Percentiles rank a stretch among this genome's conserved stretches.
Conservation (phyloP, 2,329 filamentous ascomycete genomes). For the Colletotrichum siamense region DNA sequence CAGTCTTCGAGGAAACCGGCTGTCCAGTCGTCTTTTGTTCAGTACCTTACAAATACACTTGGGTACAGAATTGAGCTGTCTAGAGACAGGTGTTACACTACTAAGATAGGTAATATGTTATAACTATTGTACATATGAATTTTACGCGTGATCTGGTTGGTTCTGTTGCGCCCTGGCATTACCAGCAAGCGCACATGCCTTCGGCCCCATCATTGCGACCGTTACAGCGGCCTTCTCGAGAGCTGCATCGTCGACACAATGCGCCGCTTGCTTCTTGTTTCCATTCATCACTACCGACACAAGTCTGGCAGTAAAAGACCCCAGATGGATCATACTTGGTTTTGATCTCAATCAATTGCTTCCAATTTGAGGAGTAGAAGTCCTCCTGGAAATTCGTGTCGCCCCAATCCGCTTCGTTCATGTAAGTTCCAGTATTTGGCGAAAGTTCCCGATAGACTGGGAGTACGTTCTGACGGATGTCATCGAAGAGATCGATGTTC, state of each 20-base stretch:
- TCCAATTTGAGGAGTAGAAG: conserved; percentile 40
- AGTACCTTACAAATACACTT: background rate
- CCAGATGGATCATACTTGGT: conserved; percentile 50
- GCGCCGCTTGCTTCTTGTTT: background rate
- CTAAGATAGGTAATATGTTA: background rate
- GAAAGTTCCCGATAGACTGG: background rate
- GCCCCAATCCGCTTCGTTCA: conserved; percentile 53
- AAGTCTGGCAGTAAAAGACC: conserved; percentile 47
- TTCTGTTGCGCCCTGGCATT: background rate
- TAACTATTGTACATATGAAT: background rate
- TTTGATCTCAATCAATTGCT: conserved; percentile 49
- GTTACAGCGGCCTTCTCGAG: background rate
- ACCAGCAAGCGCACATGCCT: conserved; percentile 1
- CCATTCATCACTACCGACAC: conserved; percentile 58
- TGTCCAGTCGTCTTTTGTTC: background rate
- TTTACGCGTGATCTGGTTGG: background rate
- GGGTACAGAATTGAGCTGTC: background rate
- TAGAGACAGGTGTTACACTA: background rate
- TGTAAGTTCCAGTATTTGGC: conserved; percentile 41
- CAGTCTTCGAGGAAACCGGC: background rate
- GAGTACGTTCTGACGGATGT: background rate
- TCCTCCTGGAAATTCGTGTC: conserved; percentile 34
- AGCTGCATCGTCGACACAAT: background rate
- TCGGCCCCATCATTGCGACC: background rate
- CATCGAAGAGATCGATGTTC: background rate